These are phyloP conservation scores for Tetrastigma voinierianum DNA, from an alignment of 164 flowering plant species.

Conservation along the genomic window DNA sequence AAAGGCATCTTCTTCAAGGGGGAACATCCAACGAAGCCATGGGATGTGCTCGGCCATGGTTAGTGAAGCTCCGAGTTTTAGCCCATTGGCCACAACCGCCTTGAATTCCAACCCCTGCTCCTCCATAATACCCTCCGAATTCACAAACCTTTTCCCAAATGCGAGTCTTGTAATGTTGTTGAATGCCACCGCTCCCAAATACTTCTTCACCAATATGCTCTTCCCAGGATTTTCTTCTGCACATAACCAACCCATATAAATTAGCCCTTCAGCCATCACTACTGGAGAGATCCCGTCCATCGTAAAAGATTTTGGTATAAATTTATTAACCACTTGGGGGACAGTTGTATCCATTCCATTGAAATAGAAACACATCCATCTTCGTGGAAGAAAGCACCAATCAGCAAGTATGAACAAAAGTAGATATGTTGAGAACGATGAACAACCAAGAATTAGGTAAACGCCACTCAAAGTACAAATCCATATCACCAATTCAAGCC, in stretches of 20 bases:
- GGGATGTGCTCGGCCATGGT: constrained; percentile 47
- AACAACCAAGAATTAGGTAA: no score
- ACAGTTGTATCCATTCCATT: no score
- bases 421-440: no score
- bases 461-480: no score
- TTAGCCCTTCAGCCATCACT: no score
- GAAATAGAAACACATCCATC: no score
- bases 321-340: no score
- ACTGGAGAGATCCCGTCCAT: no score
- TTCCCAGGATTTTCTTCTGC: constrained; percentile 33
- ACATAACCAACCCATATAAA: background rate
- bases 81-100: constrained; percentile 37
- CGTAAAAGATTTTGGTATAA: no score
- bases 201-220: constrained; percentile 32
- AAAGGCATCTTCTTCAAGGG: constrained; percentile 36
- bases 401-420: no score
- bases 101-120: constrained; percentile 48
- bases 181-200: constrained; percentile 45
- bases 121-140: constrained; percentile 33
- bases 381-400: no score
- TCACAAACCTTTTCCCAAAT: constrained; percentile 48
- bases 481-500: no score
- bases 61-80: constrained; percentile 36
- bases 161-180: constrained; percentile 48
- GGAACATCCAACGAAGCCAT: constrained; percentile 51